Evolutionary conservation across 306 rosid genomes (phyloP).

Genomic region (Quercus bicolor): DNA sequence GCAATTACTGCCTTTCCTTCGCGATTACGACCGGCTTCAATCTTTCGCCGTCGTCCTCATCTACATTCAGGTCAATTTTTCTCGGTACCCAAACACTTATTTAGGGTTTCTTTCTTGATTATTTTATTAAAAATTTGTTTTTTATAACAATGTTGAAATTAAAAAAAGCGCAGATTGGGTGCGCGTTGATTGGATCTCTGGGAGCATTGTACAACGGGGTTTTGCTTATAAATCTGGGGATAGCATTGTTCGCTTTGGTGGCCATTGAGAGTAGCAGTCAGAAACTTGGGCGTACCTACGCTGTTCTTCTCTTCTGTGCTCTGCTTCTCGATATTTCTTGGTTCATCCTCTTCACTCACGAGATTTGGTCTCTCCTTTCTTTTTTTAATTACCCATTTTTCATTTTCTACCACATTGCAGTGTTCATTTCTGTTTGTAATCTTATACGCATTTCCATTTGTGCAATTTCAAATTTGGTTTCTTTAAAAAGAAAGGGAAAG

Average conservation of each 20-base stretch:
- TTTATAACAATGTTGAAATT: too few species aligned
- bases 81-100: too few species aligned
- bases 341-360: constrained; percentile 73
- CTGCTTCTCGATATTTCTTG: constrained; percentile 69
- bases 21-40: constrained; percentile 90
- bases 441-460: too few species aligned
- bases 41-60: constrained; percentile 72
- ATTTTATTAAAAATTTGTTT: background rate
- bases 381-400: background rate
- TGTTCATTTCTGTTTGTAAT: too few species aligned
- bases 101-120: background rate
- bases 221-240: constrained; percentile 62
- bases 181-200: constrained; percentile 84
- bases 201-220: constrained; percentile 94
- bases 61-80: constrained; percentile 68
- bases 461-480: too few species aligned
- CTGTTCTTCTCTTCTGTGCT: constrained; percentile 74
- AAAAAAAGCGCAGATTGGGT: constrained; percentile 53
- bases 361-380: constrained; percentile 52
- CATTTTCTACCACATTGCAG: too few species aligned
- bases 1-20: constrained; percentile 77
- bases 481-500: too few species aligned
- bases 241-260: constrained; percentile 84
- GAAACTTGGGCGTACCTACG: constrained; percentile 93
- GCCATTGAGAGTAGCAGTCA: constrained; percentile 98